Base-by-base conservation (phyloP, 306 rosid species). In the Vigna trinervia region DNA sequence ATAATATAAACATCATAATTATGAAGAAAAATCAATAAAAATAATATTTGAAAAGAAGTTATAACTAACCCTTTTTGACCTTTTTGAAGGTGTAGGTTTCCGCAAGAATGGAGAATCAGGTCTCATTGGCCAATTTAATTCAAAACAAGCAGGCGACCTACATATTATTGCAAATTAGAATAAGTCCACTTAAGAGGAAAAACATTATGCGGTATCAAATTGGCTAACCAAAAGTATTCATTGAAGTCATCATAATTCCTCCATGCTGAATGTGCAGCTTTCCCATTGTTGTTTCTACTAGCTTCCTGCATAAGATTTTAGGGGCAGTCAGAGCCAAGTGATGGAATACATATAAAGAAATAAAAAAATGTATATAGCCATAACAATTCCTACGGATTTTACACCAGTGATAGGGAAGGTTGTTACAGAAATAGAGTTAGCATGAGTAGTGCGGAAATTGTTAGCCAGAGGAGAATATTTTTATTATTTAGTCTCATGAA, bases 191-290 rank as follows among this genome's bases (percentile, higher is more conserved):
- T 28, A 38, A 69, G 52, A 74, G 62, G 28, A 62, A 70, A 70
- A 63, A 47, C 13, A 17, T 28, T 15, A 68, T 14, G 64, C 39
- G 39, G 23, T 19, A 71, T 39, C n/a, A 26, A 47, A 28, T 71
- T 71, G 50, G 82, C 96, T 80, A 71, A 95, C 98, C 98, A 95
- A 86, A 95, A 95, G 84, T 90, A 92, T 89, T 95, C 98, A 65
- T 95, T 95, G 85, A 95, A 95, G 83, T 95, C 98, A 23, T 95
- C 98, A 81, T 95, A 95, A 66, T 95, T 95, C 87, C 98, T 84
- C 98, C 98, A 95, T 57, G 89, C 89, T 46, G 98, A 95, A 88
- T 95, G 98, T 17, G 97, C 98, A 45, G 97, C 97, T 85, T 89
- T 95, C 81, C 98, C 98, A 65, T 83, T 87, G 71, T 90, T 88